Percentiles rank a stretch among this genome's conserved stretches.
Conservation (phyloP, 202 grass and related monocot genomes). For the Zizania palustris region DNA sequence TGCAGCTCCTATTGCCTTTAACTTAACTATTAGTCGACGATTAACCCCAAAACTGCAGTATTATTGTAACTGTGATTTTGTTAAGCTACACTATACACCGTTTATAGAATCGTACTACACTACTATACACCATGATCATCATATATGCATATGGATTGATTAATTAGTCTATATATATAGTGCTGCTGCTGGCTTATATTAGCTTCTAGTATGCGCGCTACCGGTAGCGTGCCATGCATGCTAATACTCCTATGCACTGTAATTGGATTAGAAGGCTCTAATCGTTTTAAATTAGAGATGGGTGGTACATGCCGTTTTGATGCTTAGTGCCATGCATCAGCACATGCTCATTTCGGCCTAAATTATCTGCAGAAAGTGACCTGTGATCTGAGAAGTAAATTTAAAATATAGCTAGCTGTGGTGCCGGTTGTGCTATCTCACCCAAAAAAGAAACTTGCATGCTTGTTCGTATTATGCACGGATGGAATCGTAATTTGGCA, state of each 20-base stretch:
- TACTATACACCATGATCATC: background rate
- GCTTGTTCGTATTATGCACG: background rate
- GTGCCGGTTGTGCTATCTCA: background rate
- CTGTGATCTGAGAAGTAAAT: background rate
- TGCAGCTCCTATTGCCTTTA: too few relatives aligned
- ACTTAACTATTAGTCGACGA: too few relatives aligned
- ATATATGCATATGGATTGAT: background rate
- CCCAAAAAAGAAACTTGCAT: constrained; percentile 1
- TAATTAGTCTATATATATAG: background rate
- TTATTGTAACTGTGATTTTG: too few relatives aligned
- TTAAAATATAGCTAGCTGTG: background rate
- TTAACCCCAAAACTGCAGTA: too few relatives aligned
- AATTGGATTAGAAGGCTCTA: constrained; percentile 37
- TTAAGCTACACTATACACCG: too few relatives aligned
- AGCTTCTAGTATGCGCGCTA: too few relatives aligned
- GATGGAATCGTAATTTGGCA: background rate
- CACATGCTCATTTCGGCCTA: background rate
- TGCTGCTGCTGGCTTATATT: too few relatives aligned
- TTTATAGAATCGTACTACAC: too few relatives aligned
- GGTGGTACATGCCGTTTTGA: constrained; percentile 17
- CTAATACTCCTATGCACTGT: constrained; percentile 12
- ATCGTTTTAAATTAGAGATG: constrained; percentile 17
- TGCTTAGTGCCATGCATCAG: background rate
- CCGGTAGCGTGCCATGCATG: background rate
- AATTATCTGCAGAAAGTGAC: background rate